These are phyloP conservation scores for Lyophyllum semitale DNA, from an alignment of 768 basidiomycete species.

Conservation along the genomic window DNA sequence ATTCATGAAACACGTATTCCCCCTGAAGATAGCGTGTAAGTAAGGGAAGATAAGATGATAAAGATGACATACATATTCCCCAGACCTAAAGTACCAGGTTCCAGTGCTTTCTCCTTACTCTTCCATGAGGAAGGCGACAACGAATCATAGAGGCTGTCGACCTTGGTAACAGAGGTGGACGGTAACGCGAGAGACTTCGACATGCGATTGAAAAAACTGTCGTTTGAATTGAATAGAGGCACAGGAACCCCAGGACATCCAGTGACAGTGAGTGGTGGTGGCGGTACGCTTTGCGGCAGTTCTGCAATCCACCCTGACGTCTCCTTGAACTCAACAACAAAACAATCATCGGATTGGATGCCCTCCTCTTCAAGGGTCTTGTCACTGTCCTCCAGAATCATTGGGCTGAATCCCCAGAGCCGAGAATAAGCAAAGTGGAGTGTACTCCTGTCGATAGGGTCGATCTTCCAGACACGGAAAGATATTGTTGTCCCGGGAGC, in stretches of 20 bases:
- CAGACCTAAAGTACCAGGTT: conserved; percentile 83
- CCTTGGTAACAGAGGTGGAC: conserved; percentile 21
- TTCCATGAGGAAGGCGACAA: conserved; percentile 31
- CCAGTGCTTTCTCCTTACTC: conserved; percentile 41
- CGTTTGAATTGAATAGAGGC: conserved; percentile 55
- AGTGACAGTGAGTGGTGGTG: conserved; percentile 17
- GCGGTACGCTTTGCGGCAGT: conserved; percentile 17
- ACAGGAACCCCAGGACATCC: conserved; percentile 31
- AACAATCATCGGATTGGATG: conserved; percentile 63
- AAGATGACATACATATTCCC: conserved; percentile 72
- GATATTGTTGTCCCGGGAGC: conserved; percentile 31
- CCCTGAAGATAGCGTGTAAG: conserved; percentile 46
- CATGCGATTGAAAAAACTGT: conserved; percentile 57
- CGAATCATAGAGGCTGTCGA: conserved; percentile 17
- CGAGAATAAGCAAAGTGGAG: conserved; percentile 34
- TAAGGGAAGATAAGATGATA: not conserved
- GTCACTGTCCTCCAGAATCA: conserved; percentile 46
- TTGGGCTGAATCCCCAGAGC: conserved; percentile 31
- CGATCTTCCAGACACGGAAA: conserved; percentile 69
- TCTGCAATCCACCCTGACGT: conserved; percentile 62
- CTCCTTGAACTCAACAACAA: conserved; percentile 75
- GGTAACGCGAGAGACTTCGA: conserved; percentile 7
- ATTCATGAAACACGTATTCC: conserved; percentile 99
- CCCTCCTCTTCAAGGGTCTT: conserved; percentile 59
- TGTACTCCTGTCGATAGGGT: conserved; percentile 33